Evolutionary conservation across 2,329 filamentous ascomycete genomes (phyloP).

Genomic region (Pseudocercospora ulei): DNA sequence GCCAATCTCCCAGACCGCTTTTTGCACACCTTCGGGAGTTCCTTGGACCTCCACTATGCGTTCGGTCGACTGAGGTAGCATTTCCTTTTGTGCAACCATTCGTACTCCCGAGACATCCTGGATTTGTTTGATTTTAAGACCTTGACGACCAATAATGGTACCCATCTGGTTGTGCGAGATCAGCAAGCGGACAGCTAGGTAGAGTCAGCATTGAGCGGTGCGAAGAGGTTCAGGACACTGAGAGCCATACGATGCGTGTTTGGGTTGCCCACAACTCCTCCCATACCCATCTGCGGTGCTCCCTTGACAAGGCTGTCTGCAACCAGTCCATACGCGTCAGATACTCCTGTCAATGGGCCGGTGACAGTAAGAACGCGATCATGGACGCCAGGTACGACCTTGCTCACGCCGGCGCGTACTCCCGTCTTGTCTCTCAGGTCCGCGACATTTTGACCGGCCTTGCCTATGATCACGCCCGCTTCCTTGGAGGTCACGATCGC

Average conservation of each 20-base stretch:
- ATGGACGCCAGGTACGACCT: conserved; percentile 94
- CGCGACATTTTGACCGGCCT: conserved; percentile 95
- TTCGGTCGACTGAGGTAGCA: conserved; percentile 97
- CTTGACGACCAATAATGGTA: conserved; percentile 93
- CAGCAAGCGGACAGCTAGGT: conserved; percentile 81
- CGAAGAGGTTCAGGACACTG: not conserved
- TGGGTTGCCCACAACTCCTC: conserved; percentile 72
- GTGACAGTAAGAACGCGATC: conserved; percentile 95
- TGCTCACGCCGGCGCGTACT: conserved; percentile 95
- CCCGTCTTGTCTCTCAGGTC: conserved; percentile 95
- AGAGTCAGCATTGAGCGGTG: conserved; percentile 23
- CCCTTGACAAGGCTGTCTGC: conserved; percentile 85
- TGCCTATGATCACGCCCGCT: conserved; percentile 97
- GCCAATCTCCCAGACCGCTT: conserved; percentile 96
- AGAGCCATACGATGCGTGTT: conserved; percentile 80
- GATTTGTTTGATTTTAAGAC: conserved; percentile 98
- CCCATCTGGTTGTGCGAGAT: conserved; percentile 99
- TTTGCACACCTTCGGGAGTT: conserved; percentile 87
- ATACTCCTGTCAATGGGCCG: conserved; percentile 75
- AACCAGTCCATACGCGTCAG: conserved; percentile 87
- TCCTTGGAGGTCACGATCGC: conserved; percentile 99
- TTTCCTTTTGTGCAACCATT: conserved; percentile 99
- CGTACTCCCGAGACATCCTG: conserved; percentile 93
- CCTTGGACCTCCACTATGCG: conserved; percentile 95
- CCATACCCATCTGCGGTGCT: conserved; percentile 92